Evolutionary conservation across 2,329 filamentous ascomycete species (phyloP), one percentile per base, ranked within the genome.

Genomic region (Cyphellophora attinorum): DNA sequence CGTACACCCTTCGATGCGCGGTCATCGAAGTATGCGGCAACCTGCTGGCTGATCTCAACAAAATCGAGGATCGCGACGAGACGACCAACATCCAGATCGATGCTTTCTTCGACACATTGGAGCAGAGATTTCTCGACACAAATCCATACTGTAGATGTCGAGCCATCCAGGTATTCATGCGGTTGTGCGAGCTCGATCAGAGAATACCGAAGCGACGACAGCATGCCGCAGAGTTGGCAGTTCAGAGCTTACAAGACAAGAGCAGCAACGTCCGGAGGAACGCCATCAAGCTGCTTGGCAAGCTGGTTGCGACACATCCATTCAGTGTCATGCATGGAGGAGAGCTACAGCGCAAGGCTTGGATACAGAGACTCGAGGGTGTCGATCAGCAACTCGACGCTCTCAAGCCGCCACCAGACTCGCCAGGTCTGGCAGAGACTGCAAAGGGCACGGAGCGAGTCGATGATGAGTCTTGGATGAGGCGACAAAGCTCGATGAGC

Each of bases 11-110:
- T 15, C 79, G 91, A 38, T 95, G 85, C 55, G 85, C 91, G 4
- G 74, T 98, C 32, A 93, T 98, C 40, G 91, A 98, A 57, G 88
- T 98, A 5, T 96, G 88, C 56, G 93, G 91, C 33, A 96, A 98
- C 59, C 76, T 98, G 61, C 83, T 98, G 51, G 74, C 76, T 11
- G 83, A 95, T 59, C 72, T 98, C 28, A 94, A 82, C 60, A 89
- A 82, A 53, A 81, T 93, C 50, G 85, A 93, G 53, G 89, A 96
- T 56, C 76, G 85, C 33, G 84, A 80, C 50, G 89, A 96, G 49
- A 91, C 91, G 55, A 81, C 89, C 65, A 93, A 94, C 59, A 85
- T 82, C 0, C 91, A 98, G 56, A 81, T 98, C 41, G 91, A 93
- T 47, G 86, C 88, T 13, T 98, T 96, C 56, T 96, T 96, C 51